phyloP scores from a whole-genome alignment of 2,329 filamentous ascomycete species.

The Diplocarpon mali region DNA sequence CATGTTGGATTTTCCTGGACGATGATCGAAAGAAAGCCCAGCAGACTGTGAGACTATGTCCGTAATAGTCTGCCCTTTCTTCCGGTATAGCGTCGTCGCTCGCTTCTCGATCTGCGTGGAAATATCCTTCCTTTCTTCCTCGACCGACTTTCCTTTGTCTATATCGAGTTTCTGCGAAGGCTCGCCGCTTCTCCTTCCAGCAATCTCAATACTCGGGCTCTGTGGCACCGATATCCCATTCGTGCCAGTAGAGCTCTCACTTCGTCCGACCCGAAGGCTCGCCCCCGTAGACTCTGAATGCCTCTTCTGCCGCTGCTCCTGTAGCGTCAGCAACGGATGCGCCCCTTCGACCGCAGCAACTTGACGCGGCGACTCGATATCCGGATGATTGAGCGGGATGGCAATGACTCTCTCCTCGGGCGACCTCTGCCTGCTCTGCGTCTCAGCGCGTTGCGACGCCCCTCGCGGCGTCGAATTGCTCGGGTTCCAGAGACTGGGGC shows the following conservation, averaged over 20 bases:
- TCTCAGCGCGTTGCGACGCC: conserved; percentile 1
- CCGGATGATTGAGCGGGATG: conserved; percentile 25
- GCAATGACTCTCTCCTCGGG: conserved; percentile 18
- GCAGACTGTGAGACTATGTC: conserved; percentile 4
- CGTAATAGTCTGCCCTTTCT: conserved; percentile 12
- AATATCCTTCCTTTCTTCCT: conserved; percentile 8
- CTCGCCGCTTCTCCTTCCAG: conserved; percentile 22
- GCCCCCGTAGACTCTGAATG: conserved; percentile 33
- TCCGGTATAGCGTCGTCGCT: conserved; percentile 11
- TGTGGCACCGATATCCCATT: conserved; percentile 24
- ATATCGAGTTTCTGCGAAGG: conserved; percentile 19
- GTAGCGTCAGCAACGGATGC: conserved; percentile 44
- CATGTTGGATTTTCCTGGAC: conserved; percentile 18
- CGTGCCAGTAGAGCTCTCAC: conserved; percentile 25
- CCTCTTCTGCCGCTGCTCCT: conserved; percentile 43
- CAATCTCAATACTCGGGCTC: conserved; percentile 26
- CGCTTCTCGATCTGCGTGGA: conserved; percentile 3
- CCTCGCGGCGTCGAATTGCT: conserved; percentile 42
- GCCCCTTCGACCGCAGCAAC: conserved; percentile 20
- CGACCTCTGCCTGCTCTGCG: conserved; percentile 12
- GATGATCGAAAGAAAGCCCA: conserved; percentile 20
- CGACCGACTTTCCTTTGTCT: conserved; percentile 22
- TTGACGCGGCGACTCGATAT: conserved; percentile 17
- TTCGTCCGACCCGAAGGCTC: conserved; percentile 37
- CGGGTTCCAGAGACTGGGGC: conserved; percentile 42